Percentiles rank a stretch among this genome's conserved stretches.
Conservation (phyloP, 768 basidiomycete species). For the Mycena epipterygia region DNA sequence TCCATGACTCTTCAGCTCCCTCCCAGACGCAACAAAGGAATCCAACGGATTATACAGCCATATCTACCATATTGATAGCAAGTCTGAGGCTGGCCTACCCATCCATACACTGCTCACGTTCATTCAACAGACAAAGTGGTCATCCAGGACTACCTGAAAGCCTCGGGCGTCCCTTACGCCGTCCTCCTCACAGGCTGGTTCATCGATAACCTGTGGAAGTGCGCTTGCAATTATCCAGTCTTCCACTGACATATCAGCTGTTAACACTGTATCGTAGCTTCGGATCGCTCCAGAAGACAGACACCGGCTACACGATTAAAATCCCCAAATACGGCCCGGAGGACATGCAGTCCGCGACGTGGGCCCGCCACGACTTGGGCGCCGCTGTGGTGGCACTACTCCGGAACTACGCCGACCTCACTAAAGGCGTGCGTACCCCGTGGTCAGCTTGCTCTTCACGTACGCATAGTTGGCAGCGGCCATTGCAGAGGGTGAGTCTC, state of each 20-base stretch:
- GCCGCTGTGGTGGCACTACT: conserved; percentile 29
- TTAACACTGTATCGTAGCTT: not conserved
- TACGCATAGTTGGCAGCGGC: conserved; percentile 30
- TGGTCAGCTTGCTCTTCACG: conserved; percentile 28
- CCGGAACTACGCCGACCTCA: conserved; percentile 25
- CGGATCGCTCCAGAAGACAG: conserved; percentile 22
- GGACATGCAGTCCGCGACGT: conserved; percentile 25
- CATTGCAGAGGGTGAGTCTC: conserved; percentile 35
- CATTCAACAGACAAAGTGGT: conserved; percentile 28
- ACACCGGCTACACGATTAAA: conserved; percentile 20
- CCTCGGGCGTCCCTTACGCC: conserved; percentile 31
- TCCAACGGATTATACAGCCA: not conserved
- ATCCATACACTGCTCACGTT: not conserved
- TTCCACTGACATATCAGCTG: not conserved
- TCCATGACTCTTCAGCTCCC: not conserved
- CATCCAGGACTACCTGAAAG: conserved; percentile 27
- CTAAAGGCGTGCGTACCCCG: conserved; percentile 27
- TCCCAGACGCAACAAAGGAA: not conserved
- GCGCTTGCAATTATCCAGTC: not conserved
- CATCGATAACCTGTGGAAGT: conserved; percentile 35
- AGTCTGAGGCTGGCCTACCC: not conserved
- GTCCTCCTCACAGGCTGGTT: conserved; percentile 29
- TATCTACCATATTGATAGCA: conserved; percentile 11
- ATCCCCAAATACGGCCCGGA: conserved; percentile 18
- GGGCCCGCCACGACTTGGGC: conserved; percentile 32